Conservation (phyloP, 2,329 filamentous ascomycete genomes). For the Rhexocercosporidium sp. region DNA sequence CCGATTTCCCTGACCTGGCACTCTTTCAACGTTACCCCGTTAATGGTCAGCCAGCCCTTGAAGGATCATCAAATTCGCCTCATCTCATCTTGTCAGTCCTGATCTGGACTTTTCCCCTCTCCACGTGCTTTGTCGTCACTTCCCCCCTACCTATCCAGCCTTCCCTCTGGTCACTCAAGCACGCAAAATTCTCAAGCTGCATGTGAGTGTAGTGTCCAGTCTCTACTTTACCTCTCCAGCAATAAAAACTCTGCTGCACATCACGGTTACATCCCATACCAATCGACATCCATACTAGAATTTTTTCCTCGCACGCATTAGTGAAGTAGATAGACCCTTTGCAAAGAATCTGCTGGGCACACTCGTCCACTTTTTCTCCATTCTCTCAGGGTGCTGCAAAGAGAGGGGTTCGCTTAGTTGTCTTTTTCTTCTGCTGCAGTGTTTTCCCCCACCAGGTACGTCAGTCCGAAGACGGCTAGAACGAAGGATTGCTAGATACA, state of each 20-base stretch:
- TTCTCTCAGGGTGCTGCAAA: not conserved
- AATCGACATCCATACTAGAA: constrained; percentile 2
- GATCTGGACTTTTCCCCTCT: not conserved
- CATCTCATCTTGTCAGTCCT: not conserved
- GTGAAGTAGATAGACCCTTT: not conserved
- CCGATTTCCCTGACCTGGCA: no score
- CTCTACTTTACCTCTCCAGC: not conserved
- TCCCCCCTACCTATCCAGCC: not conserved
- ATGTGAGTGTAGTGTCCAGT: constrained; percentile 9
- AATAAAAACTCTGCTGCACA: constrained; percentile 1
- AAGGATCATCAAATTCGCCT: not conserved
- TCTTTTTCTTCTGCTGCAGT: not conserved
- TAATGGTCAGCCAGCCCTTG: no score
- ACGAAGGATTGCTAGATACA: not conserved
- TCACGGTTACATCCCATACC: constrained; percentile 4
- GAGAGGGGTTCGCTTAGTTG: not conserved
- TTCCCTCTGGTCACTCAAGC: constrained; percentile 18
- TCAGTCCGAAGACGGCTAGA: not conserved
- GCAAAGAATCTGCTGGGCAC: not conserved
- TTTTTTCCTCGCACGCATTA: constrained; percentile 9
- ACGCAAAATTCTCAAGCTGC: constrained; percentile 31
- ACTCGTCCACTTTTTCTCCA: not conserved
- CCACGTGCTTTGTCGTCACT: constrained; percentile 19
- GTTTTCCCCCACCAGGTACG: not conserved
- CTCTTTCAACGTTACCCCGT: no score